Evolutionary conservation across 768 basidiomycete genomes (phyloP), one percentile per base, ranked within the genome.

Genomic region (Phylloporus scabripes): DNA sequence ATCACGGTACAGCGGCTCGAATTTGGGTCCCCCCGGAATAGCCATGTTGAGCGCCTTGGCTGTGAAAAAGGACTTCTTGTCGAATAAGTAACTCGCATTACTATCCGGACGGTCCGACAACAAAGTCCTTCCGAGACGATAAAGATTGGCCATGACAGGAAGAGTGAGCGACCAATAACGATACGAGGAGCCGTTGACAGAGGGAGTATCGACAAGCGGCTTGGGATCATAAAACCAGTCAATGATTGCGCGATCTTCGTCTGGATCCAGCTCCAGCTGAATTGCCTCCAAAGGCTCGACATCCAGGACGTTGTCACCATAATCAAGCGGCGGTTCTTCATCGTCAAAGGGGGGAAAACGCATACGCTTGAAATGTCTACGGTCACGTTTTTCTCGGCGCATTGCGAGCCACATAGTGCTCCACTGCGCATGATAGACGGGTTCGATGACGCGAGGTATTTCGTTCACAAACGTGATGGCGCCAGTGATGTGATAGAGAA

Each of bases 401-500:
- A 99, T 99, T 10, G 96, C 95, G 40, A 99, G 75, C 96, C 96
- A 99, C 96, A 99, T 99, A 5, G 91, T 89, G 64, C 92, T 94
- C 96, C 96, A 99, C 62, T 98, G 96, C 1, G 96, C 92, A 67
- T 99, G 96, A 69, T 96, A 98, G 9, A 99, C 81, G 6, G 96
- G 96, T 67, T 98, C 96, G 53, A 98, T 88, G 58, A 99, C 82
- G 41, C 92, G 86, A 37, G 96, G 96, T 33, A 97, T 87, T 68
- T 98, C 93, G 72, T 97, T 98, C 58, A 99, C 96, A 62, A 99
- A 99, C 2, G 96, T 98, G 70, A 99, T 99, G 34, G 96, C 96
- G 55, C 96, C 96, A 8, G 96, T 98, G 62, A 99, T 95, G 67
- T 99, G 96, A 70, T 99, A 99, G 49, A 99, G 76, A 15, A 98